Percentiles rank a stretch among this genome's conserved stretches.
Conservation (phyloP, 2,329 filamentous ascomycete species). For the Nannizzia gypsea region DNA sequence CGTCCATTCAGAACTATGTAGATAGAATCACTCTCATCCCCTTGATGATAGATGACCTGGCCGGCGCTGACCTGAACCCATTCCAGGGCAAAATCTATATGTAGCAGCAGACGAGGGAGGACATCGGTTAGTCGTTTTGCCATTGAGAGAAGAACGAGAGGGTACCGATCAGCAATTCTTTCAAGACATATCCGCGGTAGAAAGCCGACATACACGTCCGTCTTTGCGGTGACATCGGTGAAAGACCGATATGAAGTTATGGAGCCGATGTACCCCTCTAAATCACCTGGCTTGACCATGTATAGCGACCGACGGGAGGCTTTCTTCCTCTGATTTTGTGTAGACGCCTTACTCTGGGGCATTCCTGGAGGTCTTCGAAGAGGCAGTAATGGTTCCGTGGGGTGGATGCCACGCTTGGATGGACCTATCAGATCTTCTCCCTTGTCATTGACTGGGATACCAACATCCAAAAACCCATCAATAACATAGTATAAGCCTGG, state of each 20-base stretch:
- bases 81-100: slow-evolving; percentile 96
- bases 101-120: slow-evolving; percentile 75
- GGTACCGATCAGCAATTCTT: slow-evolving; percentile 83
- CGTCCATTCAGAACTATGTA: slow-evolving; percentile 95
- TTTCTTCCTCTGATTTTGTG: slow-evolving; percentile 27
- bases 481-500: slow-evolving; percentile 95
- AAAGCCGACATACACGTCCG: slow-evolving; percentile 95
- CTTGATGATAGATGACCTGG: slow-evolving; percentile 86
- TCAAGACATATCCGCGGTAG: slow-evolving; percentile 75
- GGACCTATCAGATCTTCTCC: slow-evolving; percentile 30
- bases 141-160: slow-evolving; percentile 86
- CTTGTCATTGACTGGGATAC: slow-evolving; percentile 61
- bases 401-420: slow-evolving; percentile 21
- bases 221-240: slow-evolving; percentile 93
- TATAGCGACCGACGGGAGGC: slow-evolving; percentile 60
- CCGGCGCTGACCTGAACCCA: slow-evolving; percentile 96
- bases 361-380: slow-evolving; percentile 31
- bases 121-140: slow-evolving; percentile 87
- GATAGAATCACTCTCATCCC: slow-evolving; percentile 93
- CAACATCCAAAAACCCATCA: slow-evolving; percentile 91
- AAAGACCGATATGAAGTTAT: slow-evolving; percentile 93
- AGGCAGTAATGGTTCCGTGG: slow-evolving; percentile 34
- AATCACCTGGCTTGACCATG: slow-evolving; percentile 82
- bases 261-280: slow-evolving; percentile 88
- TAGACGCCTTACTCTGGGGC: slow-evolving; percentile 12